These are phyloP conservation scores for Chalciporus sp. DNA, from an alignment of 1,284 basidiomycete species.

Conservation along the genomic window DNA sequence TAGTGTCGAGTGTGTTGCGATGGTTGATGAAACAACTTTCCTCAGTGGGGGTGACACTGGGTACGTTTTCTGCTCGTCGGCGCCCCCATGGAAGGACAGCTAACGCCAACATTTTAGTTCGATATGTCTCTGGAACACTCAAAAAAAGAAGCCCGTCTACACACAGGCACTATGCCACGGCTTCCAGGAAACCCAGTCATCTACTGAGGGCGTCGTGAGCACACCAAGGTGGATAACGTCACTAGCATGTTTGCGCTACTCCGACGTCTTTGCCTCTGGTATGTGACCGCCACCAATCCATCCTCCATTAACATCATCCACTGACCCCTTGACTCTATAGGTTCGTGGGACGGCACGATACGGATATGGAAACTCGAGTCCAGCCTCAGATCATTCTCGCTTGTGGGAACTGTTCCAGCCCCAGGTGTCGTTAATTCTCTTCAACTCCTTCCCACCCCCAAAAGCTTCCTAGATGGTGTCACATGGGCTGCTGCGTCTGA, in stretches of 20 bases:
- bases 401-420: slow-evolving; percentile 63
- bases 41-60: slow-evolving; percentile 95
- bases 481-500: slow-evolving; percentile 18
- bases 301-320: neutral
- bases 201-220: slow-evolving; percentile 72
- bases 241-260: slow-evolving; percentile 81
- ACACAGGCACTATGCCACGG: slow-evolving; percentile 88
- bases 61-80: slow-evolving; percentile 46
- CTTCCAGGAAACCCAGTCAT: slow-evolving; percentile 66
- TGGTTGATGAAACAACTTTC: slow-evolving; percentile 94
- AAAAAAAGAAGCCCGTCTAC: slow-evolving; percentile 95
- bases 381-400: slow-evolving; percentile 75
- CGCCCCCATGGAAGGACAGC: slow-evolving; percentile 13
- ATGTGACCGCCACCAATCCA: slow-evolving; percentile 23
- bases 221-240: slow-evolving; percentile 92
- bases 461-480: slow-evolving; percentile 39
- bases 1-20: slow-evolving; percentile 88
- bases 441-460: slow-evolving; percentile 72
- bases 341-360: slow-evolving; percentile 91
- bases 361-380: slow-evolving; percentile 88
- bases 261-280: slow-evolving; percentile 92
- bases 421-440: slow-evolving; percentile 89
- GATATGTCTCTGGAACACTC: slow-evolving; percentile 90
- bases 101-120: slow-evolving; percentile 51
- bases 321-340: slow-evolving; percentile 40